Percentiles rank a stretch among this genome's conserved stretches.
Conservation (phyloP, 371 early-diverging fungal species). For the Rhizopus delemar region DNA sequence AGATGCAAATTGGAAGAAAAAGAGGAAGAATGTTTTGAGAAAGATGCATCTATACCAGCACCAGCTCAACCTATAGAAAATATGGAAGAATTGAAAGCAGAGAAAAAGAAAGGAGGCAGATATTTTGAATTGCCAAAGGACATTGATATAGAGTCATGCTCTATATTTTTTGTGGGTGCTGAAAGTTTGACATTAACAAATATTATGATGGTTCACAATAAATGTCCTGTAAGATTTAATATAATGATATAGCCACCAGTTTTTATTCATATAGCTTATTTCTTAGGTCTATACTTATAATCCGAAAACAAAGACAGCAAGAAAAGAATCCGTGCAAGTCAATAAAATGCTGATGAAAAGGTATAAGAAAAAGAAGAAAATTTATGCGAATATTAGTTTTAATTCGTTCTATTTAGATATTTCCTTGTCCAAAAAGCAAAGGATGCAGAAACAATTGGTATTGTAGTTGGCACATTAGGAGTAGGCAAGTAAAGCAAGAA, state of each 20-base stretch:
- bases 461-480: conserved; percentile 94
- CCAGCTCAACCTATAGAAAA: conserved; percentile 16
- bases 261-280: neutral
- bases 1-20: conserved; percentile 8
- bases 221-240: conserved; percentile 47
- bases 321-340: conserved; percentile 65
- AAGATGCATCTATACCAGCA: neutral
- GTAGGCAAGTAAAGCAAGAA: conserved; percentile 63
- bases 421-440: conserved; percentile 88
- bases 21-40: neutral
- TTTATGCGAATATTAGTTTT: neutral
- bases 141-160: conserved; percentile 54
- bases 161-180: conserved; percentile 80
- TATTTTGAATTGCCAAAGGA: conserved; percentile 55
- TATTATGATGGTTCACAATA: conserved; percentile 78
- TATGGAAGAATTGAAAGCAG: conserved; percentile 16
- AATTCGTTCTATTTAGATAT: conserved; percentile 46
- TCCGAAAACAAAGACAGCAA: conserved; percentile 55
- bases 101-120: conserved; percentile 49
- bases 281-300: conserved; percentile 63
- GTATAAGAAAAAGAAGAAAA: no score
- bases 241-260: neutral
- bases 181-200: conserved; percentile 87
- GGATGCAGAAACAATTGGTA: conserved; percentile 90
- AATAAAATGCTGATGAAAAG: conserved; percentile 77